phyloP scores from a whole-genome alignment of 208 protist genomes.

The Trypanosoma scelopori region DNA sequence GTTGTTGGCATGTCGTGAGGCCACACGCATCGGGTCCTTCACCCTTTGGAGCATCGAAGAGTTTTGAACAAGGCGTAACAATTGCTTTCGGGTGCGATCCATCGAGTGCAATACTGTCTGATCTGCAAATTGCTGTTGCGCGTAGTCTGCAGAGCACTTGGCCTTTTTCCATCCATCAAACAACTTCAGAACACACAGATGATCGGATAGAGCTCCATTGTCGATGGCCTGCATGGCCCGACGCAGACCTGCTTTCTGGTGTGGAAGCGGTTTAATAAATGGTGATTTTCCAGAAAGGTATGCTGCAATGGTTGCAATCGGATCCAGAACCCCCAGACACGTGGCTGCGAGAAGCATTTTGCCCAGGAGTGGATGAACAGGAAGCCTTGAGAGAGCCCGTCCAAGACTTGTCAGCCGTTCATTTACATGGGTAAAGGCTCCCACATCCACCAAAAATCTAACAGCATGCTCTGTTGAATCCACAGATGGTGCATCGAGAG shows the following conservation, averaged over 20 bases:
- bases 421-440: conserved; percentile 69
- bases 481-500: conserved; percentile 64
- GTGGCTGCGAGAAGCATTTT: conserved; percentile 91
- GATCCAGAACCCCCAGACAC: conserved; percentile 86
- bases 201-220: conserved; percentile 63
- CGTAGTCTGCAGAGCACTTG: conserved; percentile 59
- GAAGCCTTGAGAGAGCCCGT: conserved; percentile 74
- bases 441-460: conserved; percentile 81
- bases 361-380: conserved; percentile 84
- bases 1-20: conserved; percentile 73
- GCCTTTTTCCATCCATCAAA: conserved; percentile 70
- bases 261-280: conserved; percentile 69
- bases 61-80: conserved; percentile 64
- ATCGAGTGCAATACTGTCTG: conserved; percentile 69
- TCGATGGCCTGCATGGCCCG: conserved; percentile 57
- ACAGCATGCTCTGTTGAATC: conserved; percentile 68
- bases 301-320: conserved; percentile 85
- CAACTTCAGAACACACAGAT: conserved; percentile 68
- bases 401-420: conserved; percentile 84
- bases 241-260: conserved; percentile 41
- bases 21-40: conserved; percentile 35
- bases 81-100: conserved; percentile 78
- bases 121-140: conserved; percentile 70
- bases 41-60: conserved; percentile 62
- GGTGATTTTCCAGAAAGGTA: conserved; percentile 81